Base-by-base conservation (phyloP, 1,284 basidiomycete species). In the Tilletia setariae region DNA sequence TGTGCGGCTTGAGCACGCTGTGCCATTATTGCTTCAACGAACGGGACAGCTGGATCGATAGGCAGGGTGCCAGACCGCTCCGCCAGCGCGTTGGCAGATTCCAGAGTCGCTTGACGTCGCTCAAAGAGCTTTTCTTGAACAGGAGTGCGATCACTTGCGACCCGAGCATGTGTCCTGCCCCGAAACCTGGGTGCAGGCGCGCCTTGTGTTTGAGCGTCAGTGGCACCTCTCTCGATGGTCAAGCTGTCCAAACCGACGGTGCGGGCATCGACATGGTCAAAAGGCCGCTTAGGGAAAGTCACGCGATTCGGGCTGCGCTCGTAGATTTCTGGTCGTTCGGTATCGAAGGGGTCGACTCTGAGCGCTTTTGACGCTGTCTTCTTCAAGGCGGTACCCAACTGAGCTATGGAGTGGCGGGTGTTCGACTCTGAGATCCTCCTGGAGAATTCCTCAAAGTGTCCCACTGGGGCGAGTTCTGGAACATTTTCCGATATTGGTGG, bases 11-110 rank as follows among this genome's bases (percentile, higher is more conserved):
- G 56, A 76, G 82, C 72, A 84, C 85, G 47, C 81, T 83, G 64
- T 28, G 64, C 67, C n/a, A 77, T 75, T 6, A 87, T 79, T 0
- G 86, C 85, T 21, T 83, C 80, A 8, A 85, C 83, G 74, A 87
- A 87, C 0, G 86, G 86, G 3, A 83, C 74, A 72, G 84, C 84
- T 21, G 56, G 30, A 16, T 61, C 56, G 13, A 61, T 11, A 35
- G 56, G 53, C 76, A 53, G 64, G 71, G 69, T n/a, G 73, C 67
- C 44, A 74, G 75, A 73, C 32, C 67, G 64, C 61, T 61, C 56
- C 56, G 56, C 56, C 28, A 61, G 23, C 8, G 56, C 56, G 19
- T 2, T 61, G 25, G 56, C 56, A 2, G 32, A 61, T 21, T 61
- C 56, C 7, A 61, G 32, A n/a, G 56, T 61, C 1, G 30, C 44